phyloP scores from a whole-genome alignment of 2,329 filamentous ascomycete species.

The Fusarium cicatricum region DNA sequence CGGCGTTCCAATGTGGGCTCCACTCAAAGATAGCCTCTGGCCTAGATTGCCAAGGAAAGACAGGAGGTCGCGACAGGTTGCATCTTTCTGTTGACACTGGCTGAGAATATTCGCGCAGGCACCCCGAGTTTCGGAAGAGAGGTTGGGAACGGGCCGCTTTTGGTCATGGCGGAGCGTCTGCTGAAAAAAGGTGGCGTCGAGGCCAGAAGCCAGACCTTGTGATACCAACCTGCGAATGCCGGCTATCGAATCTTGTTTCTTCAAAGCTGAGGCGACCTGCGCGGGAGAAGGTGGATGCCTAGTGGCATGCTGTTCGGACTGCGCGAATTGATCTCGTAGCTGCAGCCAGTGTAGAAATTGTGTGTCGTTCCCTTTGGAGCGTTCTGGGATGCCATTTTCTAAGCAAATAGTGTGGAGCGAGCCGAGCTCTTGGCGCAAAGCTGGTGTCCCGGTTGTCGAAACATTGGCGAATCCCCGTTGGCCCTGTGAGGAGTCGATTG shows the following conservation, averaged over 20 bases:
- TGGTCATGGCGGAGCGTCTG: neutral
- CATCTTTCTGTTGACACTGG: slow-evolving; percentile 1
- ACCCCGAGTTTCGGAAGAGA: slow-evolving; percentile 37
- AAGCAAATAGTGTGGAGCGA: slow-evolving; percentile 33
- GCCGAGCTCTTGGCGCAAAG: slow-evolving; percentile 2
- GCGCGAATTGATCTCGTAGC: slow-evolving; percentile 36
- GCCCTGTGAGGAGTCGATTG: slow-evolving; percentile 14
- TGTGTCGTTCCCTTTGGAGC: slow-evolving; percentile 39
- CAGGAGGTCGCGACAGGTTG: slow-evolving; percentile 38
- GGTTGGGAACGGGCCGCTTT: neutral
- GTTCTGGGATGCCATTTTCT: slow-evolving; percentile 33
- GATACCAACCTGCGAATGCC: slow-evolving; percentile 45
- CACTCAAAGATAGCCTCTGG: slow-evolving; percentile 43
- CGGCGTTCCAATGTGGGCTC: slow-evolving; percentile 34
- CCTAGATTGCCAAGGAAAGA: slow-evolving; percentile 53
- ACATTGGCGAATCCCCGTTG: slow-evolving; percentile 12
- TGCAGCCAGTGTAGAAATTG: slow-evolving; percentile 50
- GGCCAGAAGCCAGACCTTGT: slow-evolving; percentile 38
- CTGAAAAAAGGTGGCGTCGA: slow-evolving; percentile 31
- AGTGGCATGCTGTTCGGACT: slow-evolving; percentile 5
- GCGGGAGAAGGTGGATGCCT: slow-evolving; percentile 4
- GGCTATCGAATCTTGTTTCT: slow-evolving; percentile 37
- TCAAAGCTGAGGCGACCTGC: slow-evolving; percentile 35
- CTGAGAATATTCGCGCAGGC: slow-evolving; percentile 35
- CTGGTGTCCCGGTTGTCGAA: slow-evolving; percentile 9